These are phyloP conservation scores for Penicillium sp. DNA, from an alignment of 2,329 filamentous ascomycete genomes.

Conservation along the genomic window DNA sequence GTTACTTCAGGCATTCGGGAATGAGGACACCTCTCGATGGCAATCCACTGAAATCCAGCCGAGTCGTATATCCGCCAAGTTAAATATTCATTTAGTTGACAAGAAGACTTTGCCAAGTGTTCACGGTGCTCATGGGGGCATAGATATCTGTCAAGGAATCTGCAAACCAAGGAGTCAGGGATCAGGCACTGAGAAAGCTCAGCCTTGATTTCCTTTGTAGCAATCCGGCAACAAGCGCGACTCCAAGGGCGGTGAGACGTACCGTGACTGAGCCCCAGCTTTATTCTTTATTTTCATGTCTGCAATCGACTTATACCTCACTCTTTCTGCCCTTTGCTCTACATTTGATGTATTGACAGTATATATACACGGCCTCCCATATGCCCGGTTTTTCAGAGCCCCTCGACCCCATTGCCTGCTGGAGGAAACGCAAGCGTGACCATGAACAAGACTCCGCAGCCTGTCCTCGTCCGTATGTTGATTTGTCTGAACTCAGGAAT, in stretches of 20 bases:
- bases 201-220: not conserved
- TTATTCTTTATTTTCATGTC: constrained; percentile 9
- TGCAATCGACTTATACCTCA: constrained; percentile 1
- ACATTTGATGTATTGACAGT: constrained; percentile 4
- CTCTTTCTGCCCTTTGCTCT: not conserved
- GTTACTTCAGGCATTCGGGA: not conserved
- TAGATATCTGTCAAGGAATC: not conserved
- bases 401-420: constrained; percentile 13
- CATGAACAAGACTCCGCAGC: constrained; percentile 15
- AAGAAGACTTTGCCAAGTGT: not conserved
- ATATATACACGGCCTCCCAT: not conserved
- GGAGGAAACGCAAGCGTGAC: constrained; percentile 24
- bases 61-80: not conserved
- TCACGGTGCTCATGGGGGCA: not conserved
- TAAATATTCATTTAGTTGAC: not conserved
- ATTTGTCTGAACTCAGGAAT: not conserved
- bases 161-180: not conserved
- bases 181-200: not conserved
- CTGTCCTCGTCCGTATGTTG: constrained; percentile 18
- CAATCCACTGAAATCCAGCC: not conserved
- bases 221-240: not conserved
- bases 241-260: constrained; percentile 5
- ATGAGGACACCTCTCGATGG: not conserved
- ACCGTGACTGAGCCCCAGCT: constrained; percentile 7
- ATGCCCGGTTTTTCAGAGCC: constrained; percentile 20